Evolutionary conservation across 2,329 filamentous ascomycete genomes (phyloP).

Genomic region (Alternaria sp.): DNA sequence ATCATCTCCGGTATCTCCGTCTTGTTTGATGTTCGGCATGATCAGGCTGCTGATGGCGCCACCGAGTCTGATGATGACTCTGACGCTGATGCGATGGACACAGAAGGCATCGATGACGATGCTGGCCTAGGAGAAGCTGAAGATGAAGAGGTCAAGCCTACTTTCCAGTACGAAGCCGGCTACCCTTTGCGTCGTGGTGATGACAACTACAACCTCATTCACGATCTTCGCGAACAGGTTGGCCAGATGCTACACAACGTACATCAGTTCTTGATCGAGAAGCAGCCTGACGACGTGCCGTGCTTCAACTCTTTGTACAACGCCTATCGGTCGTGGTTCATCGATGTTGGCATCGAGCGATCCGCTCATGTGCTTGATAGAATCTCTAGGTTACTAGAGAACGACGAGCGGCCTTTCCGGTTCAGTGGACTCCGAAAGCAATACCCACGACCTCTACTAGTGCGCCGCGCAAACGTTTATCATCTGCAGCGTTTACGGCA

Average conservation of each 20-base stretch:
- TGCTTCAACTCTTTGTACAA: constrained; percentile 94
- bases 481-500: constrained; percentile 93
- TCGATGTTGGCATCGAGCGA: constrained; percentile 94
- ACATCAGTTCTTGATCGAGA: constrained; percentile 79
- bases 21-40: constrained; percentile 76
- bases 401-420: constrained; percentile 91
- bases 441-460: constrained; percentile 89
- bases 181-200: constrained; percentile 74
- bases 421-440: constrained; percentile 90
- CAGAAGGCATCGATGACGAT: constrained; percentile 56
- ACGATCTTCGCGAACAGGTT: constrained; percentile 78
- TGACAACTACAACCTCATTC: constrained; percentile 71
- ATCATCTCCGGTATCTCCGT: constrained; percentile 88
- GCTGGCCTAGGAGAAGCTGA: constrained; percentile 69
- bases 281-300: constrained; percentile 93
- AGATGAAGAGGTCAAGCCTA: constrained; percentile 81
- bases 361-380: constrained; percentile 93
- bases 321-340: constrained; percentile 94
- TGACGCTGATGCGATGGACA: constrained; percentile 50
- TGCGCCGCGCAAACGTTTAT: constrained; percentile 92
- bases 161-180: constrained; percentile 87
- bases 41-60: constrained; percentile 39
- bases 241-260: constrained; percentile 82
- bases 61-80: constrained; percentile 60
- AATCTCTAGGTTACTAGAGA: constrained; percentile 80